A percentile compares a stretch with the other conserved stretches of the same genome.
Evolutionary conservation across 2,329 filamentous ascomycete genomes (phyloP).

Genomic region (Colletotrichum tabaci): DNA sequence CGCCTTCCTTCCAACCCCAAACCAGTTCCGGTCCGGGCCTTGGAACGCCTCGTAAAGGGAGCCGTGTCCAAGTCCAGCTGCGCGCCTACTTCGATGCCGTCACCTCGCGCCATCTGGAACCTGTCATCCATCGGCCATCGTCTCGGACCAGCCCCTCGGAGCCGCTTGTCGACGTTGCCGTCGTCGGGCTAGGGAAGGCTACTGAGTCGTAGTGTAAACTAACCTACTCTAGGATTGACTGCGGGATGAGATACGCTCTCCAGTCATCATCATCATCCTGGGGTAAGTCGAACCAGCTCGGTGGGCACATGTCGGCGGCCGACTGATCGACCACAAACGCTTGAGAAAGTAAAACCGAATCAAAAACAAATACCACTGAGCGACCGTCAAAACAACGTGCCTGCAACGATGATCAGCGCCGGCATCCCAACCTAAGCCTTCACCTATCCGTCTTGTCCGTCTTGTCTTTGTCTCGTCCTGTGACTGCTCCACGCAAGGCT

Average conservation of each 20-base stretch:
- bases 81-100: constrained; percentile 22
- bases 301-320: constrained; percentile 10
- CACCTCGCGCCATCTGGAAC: constrained; percentile 2
- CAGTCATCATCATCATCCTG: neutral
- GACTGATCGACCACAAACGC: neutral
- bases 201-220: neutral
- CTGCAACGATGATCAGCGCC: constrained; percentile 29
- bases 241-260: neutral
- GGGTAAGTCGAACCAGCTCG: constrained; percentile 9
- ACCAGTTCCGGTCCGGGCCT: constrained; percentile 1
- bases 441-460: constrained; percentile 31
- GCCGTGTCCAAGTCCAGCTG: constrained; percentile 11
- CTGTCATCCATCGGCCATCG: neutral
- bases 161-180: neutral
- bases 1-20: constrained; percentile 24
- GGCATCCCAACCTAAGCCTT: constrained; percentile 32
- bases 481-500: constrained; percentile 21
- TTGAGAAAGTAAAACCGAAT: neutral
- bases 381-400: constrained; percentile 23
- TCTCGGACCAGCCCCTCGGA: constrained; percentile 33
- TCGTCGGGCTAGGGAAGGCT: constrained; percentile 5
- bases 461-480: constrained; percentile 14
- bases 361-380: neutral
- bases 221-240: neutral
- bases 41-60: constrained; percentile 9